Percentiles rank a stretch among this genome's conserved stretches.
phyloP scores from a whole-genome alignment of 768 basidiomycete genomes.

The Lentinula lateritia region DNA sequence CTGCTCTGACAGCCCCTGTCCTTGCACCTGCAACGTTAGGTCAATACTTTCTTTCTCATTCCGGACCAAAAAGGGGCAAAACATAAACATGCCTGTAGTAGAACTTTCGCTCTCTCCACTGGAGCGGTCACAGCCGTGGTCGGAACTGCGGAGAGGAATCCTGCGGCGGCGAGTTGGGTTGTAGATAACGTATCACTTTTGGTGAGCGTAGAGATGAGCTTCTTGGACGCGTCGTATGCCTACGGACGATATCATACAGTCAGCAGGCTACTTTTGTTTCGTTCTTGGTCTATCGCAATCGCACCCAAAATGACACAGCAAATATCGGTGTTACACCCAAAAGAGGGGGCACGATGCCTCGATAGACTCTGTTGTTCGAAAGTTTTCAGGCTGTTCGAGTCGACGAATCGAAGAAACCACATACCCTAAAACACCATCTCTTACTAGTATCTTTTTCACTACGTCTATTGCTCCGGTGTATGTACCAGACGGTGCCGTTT shows the following conservation, averaged over 20 bases:
- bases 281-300: slow-evolving; percentile 31
- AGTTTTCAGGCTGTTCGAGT: slow-evolving; percentile 1
- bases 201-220: slow-evolving; percentile 71
- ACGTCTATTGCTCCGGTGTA: slow-evolving; percentile 94
- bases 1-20: slow-evolving; percentile 66
- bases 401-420: slow-evolving; percentile 12
- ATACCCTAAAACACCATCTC: slow-evolving; percentile 87
- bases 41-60: background rate
- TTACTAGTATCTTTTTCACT: slow-evolving; percentile 84
- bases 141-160: slow-evolving; percentile 91
- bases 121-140: slow-evolving; percentile 92
- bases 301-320: slow-evolving; percentile 95
- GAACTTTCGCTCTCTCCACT: slow-evolving; percentile 93
- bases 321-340: slow-evolving; percentile 97
- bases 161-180: slow-evolving; percentile 83
- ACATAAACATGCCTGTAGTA: slow-evolving; percentile 72
- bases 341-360: slow-evolving; percentile 90
- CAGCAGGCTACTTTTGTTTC: background rate
- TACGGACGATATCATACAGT: slow-evolving; percentile 25
- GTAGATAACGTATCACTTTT: slow-evolving; percentile 56
- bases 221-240: slow-evolving; percentile 94
- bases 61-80: background rate
- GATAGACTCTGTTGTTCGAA: slow-evolving; percentile 53
- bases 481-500: slow-evolving; percentile 83
- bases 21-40: slow-evolving; percentile 60